Evolutionary conservation across 129 eudicot genomes (phyloP), one percentile per base, ranked within the genome.

Genomic region (Centrapalus pauciflorus): DNA sequence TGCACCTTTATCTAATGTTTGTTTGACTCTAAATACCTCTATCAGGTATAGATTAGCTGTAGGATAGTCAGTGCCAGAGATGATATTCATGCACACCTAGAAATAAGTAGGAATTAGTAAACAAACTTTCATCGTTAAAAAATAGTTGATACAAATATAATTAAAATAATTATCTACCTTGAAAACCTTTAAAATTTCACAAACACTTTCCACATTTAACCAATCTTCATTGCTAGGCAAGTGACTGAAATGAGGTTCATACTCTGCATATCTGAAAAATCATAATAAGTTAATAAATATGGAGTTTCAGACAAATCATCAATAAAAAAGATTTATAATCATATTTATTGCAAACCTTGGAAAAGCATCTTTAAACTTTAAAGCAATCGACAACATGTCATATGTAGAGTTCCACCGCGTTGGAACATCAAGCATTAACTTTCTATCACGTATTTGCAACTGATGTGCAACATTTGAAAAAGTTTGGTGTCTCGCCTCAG

Each of bases 311-410:
- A n/a, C n/a, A n/a, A n/a, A n/a, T n/a, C n/a, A n/a, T n/a, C n/a
- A n/a, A n/a, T n/a, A n/a, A 35, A 19, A 4, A 61, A 41, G 0
- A 41, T 4, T 25, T 6, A 56, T 12, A 13, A 1, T 27, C 20
- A 56, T 56, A 24, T 0, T 54, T 23, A 5, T 8, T 9, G 28
- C 54, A 26, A 7, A 64, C 56, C 69, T 41, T 26, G 72, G 49
- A 10, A 67, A 67, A 23, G 32, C 61, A 20, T 30, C 60, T 51
- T 64, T 64, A 46, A 64, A 25, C n/a, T 41, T n/a, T 4, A 43
- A 8, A 25, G 57, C 26, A 4, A 28, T 0, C 0, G 55, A 24
- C 21, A 64, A 23, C 41, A 29, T 29, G 2, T 57, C 43, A 24
- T 21, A 21, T 2, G 27, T 21, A 1, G 29, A 51, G 12, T 21